These are phyloP conservation scores for Tranzscheliella williamsii DNA, from an alignment of 1,284 basidiomycete species.

Conservation along the genomic window DNA sequence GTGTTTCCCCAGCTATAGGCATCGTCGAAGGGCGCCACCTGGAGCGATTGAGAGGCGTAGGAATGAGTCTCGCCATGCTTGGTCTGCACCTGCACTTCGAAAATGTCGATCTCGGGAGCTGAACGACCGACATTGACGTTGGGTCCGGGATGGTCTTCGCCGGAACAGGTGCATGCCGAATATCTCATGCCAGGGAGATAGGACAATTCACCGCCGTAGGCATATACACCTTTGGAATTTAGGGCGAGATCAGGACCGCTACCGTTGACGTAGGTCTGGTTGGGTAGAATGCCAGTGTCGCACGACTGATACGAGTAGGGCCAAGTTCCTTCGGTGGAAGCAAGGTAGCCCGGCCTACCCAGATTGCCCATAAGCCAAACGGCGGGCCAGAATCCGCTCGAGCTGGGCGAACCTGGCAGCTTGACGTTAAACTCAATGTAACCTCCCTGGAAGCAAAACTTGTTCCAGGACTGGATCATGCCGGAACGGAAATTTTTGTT, in stretches of 20 bases:
- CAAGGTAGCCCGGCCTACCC: conserved; percentile 57
- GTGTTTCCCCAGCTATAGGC: conserved; percentile 49
- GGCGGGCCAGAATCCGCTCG: conserved; percentile 65
- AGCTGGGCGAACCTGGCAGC: conserved; percentile 48
- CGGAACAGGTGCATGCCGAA: conserved; percentile 51
- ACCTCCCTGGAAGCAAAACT: conserved; percentile 60
- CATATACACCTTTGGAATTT: conserved; percentile 47
- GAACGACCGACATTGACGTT: conserved; percentile 52
- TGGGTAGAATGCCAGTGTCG: conserved; percentile 55
- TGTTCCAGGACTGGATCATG: conserved; percentile 61
- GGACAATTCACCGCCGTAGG: conserved; percentile 32
- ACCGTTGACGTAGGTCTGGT: conserved; percentile 48
- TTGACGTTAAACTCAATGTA: conserved; percentile 54
- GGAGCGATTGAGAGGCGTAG: conserved; percentile 57
- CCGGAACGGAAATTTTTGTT: conserved; percentile 57
- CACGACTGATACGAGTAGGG: conserved; percentile 62
- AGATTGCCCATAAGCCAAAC: conserved; percentile 59
- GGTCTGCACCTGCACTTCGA: conserved; percentile 66
- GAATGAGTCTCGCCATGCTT: conserved; percentile 36
- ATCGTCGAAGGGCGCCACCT: conserved; percentile 58
- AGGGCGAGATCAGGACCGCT: conserved; percentile 41
- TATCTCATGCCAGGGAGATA: conserved; percentile 55
- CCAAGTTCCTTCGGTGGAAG: conserved; percentile 57
- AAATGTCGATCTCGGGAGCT: conserved; percentile 60
- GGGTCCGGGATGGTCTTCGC: conserved; percentile 55